Conservation (phyloP, 805 yeast species). For the Brettanomyces bruxellensis region DNA sequence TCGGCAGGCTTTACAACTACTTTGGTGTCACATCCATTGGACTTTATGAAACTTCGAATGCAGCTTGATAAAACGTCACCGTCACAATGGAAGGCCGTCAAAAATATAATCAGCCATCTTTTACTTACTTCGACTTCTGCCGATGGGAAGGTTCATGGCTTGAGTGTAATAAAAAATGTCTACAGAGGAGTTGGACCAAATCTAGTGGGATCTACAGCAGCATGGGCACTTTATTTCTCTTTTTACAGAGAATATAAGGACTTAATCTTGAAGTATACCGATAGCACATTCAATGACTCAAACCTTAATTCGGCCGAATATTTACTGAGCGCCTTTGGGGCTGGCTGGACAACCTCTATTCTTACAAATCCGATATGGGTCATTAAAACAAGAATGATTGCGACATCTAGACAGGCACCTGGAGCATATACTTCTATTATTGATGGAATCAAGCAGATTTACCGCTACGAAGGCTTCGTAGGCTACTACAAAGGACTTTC, state of each 20-base stretch:
- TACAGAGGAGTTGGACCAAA: slow-evolving; percentile 81
- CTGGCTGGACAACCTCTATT: slow-evolving; percentile 70
- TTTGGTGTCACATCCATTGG: slow-evolving; percentile 79
- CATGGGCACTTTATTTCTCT: slow-evolving; percentile 86
- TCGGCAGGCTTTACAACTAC: slow-evolving; percentile 80
- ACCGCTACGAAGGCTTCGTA: slow-evolving; percentile 42
- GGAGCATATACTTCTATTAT: slow-evolving; percentile 50
- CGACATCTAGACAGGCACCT: slow-evolving; percentile 34
- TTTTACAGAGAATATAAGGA: slow-evolving; percentile 58
- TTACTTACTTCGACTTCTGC: slow-evolving; percentile 7
- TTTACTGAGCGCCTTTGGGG: slow-evolving; percentile 47
- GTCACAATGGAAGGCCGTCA: slow-evolving; percentile 22
- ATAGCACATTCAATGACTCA: slow-evolving; percentile 20
- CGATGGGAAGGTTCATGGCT: not conserved
- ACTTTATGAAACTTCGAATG: slow-evolving; percentile 71
- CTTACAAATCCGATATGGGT: slow-evolving; percentile 95
- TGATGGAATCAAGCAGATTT: slow-evolving; percentile 47
- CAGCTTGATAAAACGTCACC: slow-evolving; percentile 45
- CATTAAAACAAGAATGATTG: slow-evolving; percentile 77
- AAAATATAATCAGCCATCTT: slow-evolving; percentile 14
- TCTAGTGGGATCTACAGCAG: slow-evolving; percentile 70
- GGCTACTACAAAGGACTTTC: slow-evolving; percentile 81
- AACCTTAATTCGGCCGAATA: slow-evolving; percentile 35
- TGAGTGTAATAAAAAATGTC: slow-evolving; percentile 20
- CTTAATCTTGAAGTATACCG: slow-evolving; percentile 5